These are phyloP conservation scores for Kwoniella sp. DNA, from an alignment of 768 basidiomycete genomes.

Conservation along the genomic window DNA sequence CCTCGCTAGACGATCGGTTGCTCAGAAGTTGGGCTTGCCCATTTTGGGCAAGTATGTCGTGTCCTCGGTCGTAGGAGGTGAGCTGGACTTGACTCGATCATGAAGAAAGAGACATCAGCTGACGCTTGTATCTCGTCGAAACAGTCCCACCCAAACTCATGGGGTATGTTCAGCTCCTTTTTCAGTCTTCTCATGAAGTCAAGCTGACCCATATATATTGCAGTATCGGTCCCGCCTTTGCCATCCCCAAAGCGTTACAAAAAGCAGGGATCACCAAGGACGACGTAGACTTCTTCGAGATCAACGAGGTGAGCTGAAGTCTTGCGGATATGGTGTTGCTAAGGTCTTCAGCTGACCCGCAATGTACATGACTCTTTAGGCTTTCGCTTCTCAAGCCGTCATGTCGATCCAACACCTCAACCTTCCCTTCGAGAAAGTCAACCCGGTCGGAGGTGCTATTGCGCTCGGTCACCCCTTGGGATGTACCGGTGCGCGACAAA, in stretches of 20 bases:
- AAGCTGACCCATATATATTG: neutral
- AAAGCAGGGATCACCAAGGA: slow-evolving; percentile 65
- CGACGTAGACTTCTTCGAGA: slow-evolving; percentile 57
- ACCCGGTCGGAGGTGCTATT: slow-evolving; percentile 70
- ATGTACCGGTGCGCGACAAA: slow-evolving; percentile 78
- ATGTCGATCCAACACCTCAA: slow-evolving; percentile 81
- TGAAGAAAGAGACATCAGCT: too few relatives aligned
- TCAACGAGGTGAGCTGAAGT: slow-evolving; percentile 66
- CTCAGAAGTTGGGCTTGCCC: slow-evolving; percentile 73
- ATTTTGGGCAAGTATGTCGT: slow-evolving; percentile 82
- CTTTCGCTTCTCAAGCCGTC: slow-evolving; percentile 85
- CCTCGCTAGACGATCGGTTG: slow-evolving; percentile 75
- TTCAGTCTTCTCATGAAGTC: too few relatives aligned
- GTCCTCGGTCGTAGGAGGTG: slow-evolving; percentile 71
- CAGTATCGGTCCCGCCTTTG: slow-evolving; percentile 72
- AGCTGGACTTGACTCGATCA: slow-evolving; percentile 35
- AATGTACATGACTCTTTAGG: slow-evolving; percentile 81
- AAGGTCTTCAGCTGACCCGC: slow-evolving; percentile 66
- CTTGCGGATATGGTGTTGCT: slow-evolving; percentile 60
- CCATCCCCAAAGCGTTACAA: slow-evolving; percentile 76
- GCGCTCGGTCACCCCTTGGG: slow-evolving; percentile 55
- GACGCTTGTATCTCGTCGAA: neutral
- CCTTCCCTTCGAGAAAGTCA: slow-evolving; percentile 69
- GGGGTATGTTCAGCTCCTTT: slow-evolving; percentile 43
- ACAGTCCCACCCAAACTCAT: slow-evolving; percentile 48